Conservation (phyloP, 306 rosid genomes). For the Bauhinia variegata region DNA sequence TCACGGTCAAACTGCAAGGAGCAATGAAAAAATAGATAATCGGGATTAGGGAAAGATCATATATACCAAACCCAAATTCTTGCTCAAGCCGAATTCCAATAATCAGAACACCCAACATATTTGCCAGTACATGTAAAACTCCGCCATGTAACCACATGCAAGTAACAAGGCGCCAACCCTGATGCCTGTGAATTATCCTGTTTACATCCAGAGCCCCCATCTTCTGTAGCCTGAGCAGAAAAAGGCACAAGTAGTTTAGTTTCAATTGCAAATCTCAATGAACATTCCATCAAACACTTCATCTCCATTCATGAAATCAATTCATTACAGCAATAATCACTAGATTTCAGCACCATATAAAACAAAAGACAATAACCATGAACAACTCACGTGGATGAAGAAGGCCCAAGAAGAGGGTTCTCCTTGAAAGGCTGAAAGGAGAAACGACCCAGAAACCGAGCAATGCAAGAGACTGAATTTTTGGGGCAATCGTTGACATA, state of each 20-base stretch:
- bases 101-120: slow-evolving; percentile 86
- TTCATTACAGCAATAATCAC: background rate
- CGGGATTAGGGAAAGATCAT: slow-evolving; percentile 23
- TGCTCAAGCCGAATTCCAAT: slow-evolving; percentile 96
- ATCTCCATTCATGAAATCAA: slow-evolving; percentile 1
- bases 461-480: slow-evolving; percentile 78
- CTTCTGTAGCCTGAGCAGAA: slow-evolving; percentile 69
- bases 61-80: slow-evolving; percentile 93
- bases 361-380: background rate
- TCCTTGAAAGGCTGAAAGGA: slow-evolving; percentile 91
- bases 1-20: background rate
- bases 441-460: slow-evolving; percentile 70
- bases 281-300: slow-evolving; percentile 16
- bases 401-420: slow-evolving; percentile 93
- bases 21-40: slow-evolving; percentile 16
- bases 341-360: background rate
- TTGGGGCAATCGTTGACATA: slow-evolving; percentile 85
- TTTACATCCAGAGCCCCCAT: slow-evolving; percentile 89
- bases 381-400: slow-evolving; percentile 73
- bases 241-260: slow-evolving; percentile 20
- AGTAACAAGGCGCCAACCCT: slow-evolving; percentile 89
- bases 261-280: slow-evolving; percentile 7
- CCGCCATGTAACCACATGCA: slow-evolving; percentile 97
- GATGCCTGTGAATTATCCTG: slow-evolving; percentile 67
- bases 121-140: slow-evolving; percentile 80